Evolutionary conservation across 192 early-diverging fungal species (phyloP), one percentile per base, ranked within the genome.

Genomic region (Dissophora ornata): DNA sequence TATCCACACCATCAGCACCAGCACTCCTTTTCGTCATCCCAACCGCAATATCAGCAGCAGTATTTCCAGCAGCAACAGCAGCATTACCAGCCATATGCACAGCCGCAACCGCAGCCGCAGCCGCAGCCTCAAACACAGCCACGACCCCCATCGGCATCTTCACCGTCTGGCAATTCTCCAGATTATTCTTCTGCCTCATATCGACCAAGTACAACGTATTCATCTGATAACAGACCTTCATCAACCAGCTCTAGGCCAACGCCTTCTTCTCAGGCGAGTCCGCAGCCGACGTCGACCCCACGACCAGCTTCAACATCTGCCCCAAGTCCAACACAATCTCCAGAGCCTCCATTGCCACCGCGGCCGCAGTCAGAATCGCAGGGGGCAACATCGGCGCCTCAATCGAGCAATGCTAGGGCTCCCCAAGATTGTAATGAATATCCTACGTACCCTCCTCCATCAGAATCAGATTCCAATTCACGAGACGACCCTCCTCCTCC

Each of bases 371-470:
- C 40, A 29, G 38, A 59, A 15, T 16, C 58, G 11, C 13, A 54
- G 41, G 36, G 36, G 36, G 19, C 58, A n/a, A 10, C 40, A 59
- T 15, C 57, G 2, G 10, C 15, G n/a, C 13, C 62, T 38, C 36
- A 38, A 45, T 45, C 15, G 12, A 45, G 28, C 10, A 44, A 42
- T 7, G 44, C 46, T 12, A 18, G 59, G 30, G 30, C 53, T 8
- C 62, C 70, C 21, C 62, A 73, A 18, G 57, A 67, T 16, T 52
- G 55, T 11, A 59, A 77, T 21, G 70, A 60, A 12, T 63, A 66
- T 18, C 26, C 42, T 12, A 6, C 26, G 25, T 52, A 33, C 38
- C 25, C 33, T 9, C 44, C 54, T 44, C 33, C 30, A 32, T 4
- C 26, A 26, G 40, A 18, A 13, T 36, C 38, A 28, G 44, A 47